Conservation (phyloP, 2,329 filamentous ascomycete genomes). For the Cladosporium sp. region DNA sequence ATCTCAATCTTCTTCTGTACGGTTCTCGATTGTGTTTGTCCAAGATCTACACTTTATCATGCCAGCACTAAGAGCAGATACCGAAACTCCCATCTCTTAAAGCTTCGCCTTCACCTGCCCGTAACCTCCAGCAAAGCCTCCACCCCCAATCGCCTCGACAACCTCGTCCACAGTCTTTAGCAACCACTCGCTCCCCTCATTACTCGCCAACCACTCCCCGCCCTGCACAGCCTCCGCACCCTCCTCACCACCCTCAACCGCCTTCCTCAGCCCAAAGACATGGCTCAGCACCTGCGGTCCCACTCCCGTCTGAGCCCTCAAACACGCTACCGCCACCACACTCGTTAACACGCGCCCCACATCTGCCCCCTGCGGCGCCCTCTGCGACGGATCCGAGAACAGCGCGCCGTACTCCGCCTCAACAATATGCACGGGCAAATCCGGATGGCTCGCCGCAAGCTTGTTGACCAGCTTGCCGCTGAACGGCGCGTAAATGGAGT, state of each 20-base stretch:
- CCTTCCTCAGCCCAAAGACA: constrained; percentile 73
- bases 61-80: too few relatives aligned
- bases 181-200: constrained; percentile 61
- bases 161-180: constrained; percentile 56
- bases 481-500: constrained; percentile 70
- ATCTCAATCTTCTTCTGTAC: neutral
- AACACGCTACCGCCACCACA: constrained; percentile 65
- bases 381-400: constrained; percentile 59
- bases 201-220: constrained; percentile 56
- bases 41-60: too few relatives aligned
- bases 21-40: too few relatives aligned
- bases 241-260: constrained; percentile 55
- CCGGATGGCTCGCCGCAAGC: constrained; percentile 70
- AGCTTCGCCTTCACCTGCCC: constrained; percentile 38
- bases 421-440: constrained; percentile 74
- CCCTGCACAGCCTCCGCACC: constrained; percentile 51
- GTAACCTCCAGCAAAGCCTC: constrained; percentile 48
- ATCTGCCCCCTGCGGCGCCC: constrained; percentile 32
- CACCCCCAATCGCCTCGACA: constrained; percentile 45
- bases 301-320: constrained; percentile 74
- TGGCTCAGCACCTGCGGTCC: constrained; percentile 77
- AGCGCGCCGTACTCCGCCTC: constrained; percentile 67
- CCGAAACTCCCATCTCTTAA: constrained; percentile 10
- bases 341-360: constrained; percentile 67
- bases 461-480: constrained; percentile 64